Evolutionary conservation across 768 basidiomycete genomes (phyloP).

Genomic region (Boletellus sp.): DNA sequence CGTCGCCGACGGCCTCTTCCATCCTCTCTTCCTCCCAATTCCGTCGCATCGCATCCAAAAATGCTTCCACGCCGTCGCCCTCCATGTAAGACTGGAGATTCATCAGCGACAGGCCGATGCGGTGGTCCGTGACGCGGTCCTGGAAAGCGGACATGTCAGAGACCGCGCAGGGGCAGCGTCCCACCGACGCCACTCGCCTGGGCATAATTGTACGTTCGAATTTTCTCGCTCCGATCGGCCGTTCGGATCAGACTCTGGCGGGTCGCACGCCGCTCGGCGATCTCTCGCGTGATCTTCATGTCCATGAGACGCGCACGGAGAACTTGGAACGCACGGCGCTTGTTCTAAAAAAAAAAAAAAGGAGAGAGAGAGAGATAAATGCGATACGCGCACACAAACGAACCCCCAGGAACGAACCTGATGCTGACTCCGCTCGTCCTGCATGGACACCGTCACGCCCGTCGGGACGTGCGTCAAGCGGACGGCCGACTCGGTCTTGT

Average conservation of each 20-base stretch:
- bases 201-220: conserved; percentile 92
- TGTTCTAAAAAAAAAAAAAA: conserved; percentile 54
- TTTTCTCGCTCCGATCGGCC: conserved; percentile 89
- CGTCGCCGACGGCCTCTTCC: conserved; percentile 45
- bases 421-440: conserved; percentile 95
- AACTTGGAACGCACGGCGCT: conserved; percentile 88
- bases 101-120: conserved; percentile 73
- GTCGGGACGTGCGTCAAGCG: conserved; percentile 90
- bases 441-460: conserved; percentile 95
- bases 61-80: conserved; percentile 55
- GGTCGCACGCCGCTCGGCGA: conserved; percentile 63
- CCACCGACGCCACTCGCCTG: conserved; percentile 54
- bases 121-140: conserved; percentile 93
- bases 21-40: conserved; percentile 53
- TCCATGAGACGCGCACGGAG: conserved; percentile 85
- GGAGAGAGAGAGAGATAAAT: neutral
- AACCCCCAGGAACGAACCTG: conserved; percentile 47
- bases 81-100: conserved; percentile 65
- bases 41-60: conserved; percentile 54
- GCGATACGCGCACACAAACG: neutral
- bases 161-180: too few relatives aligned
- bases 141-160: conserved; percentile 34
- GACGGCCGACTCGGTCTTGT: conserved; percentile 97
- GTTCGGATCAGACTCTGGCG: conserved; percentile 74
- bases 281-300: conserved; percentile 65